These are phyloP conservation scores for Apiospora aurea DNA, from an alignment of 2,329 filamentous ascomycete genomes.

Conservation along the genomic window DNA sequence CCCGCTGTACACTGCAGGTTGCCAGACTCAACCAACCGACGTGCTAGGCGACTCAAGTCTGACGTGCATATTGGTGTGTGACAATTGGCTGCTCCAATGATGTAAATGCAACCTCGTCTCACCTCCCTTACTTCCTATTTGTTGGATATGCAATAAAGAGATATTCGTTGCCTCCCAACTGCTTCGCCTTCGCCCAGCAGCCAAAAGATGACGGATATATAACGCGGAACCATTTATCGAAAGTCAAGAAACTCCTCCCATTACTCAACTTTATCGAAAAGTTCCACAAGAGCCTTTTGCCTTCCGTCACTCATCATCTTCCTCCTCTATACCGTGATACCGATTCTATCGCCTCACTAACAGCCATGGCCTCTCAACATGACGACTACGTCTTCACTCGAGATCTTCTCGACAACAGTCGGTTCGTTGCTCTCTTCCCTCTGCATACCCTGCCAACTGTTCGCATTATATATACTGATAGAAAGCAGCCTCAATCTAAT, in stretches of 20 bases:
- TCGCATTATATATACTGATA: neutral
- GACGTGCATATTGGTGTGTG: too few relatives aligned
- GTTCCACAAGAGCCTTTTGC: neutral
- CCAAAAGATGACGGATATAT: neutral
- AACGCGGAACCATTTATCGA: neutral
- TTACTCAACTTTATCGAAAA: neutral
- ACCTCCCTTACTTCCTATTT: neutral
- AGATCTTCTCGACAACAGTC: constrained; percentile 27
- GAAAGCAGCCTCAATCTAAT: constrained; percentile 29
- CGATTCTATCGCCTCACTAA: neutral
- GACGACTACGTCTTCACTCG: constrained; percentile 26
- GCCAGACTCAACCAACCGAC: neutral
- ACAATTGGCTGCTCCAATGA: neutral
- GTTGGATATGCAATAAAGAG: neutral
- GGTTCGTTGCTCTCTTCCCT: constrained; percentile 19
- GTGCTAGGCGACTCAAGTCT: too few relatives aligned
- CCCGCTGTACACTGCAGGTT: too few relatives aligned
- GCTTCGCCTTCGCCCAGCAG: too few relatives aligned
- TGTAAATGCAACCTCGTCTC: neutral
- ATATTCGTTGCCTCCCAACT: neutral
- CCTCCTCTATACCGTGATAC: neutral
- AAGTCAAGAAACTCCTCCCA: neutral
- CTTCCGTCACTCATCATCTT: neutral
- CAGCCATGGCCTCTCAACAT: constrained; percentile 23
- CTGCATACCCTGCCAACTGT: too few relatives aligned